These are phyloP conservation scores for Crithidia thermophila DNA, from an alignment of 208 protist genomes.

Conservation along the genomic window DNA sequence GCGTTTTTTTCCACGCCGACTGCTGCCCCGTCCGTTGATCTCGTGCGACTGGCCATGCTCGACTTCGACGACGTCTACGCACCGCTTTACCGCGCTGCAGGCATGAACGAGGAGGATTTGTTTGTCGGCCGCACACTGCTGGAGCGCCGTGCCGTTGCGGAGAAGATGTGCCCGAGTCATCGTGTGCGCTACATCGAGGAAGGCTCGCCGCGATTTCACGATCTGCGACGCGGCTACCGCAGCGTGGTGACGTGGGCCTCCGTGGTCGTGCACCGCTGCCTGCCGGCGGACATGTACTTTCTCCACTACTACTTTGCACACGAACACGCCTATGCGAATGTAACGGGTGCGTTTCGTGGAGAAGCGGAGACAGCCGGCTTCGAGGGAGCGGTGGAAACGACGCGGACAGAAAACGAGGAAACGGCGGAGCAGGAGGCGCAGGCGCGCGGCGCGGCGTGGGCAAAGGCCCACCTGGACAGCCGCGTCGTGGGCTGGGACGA, in stretches of 20 bases:
- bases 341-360: too few species aligned
- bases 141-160: background rate
- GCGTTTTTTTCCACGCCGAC: too few species aligned
- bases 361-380: background rate
- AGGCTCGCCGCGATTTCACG: conserved; percentile 1
- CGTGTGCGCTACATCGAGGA: conserved; percentile 1
- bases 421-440: background rate
- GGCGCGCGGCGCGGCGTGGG: background rate
- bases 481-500: background rate
- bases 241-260: conserved; percentile 4
- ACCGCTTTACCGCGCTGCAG: background rate
- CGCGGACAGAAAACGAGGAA: background rate
- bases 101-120: conserved; percentile 4
- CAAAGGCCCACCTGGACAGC: background rate
- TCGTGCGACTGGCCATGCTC: background rate
- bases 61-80: too few species aligned
- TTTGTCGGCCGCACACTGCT: background rate
- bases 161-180: background rate
- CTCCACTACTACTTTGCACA: conserved; percentile 11
- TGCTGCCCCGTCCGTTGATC: too few species aligned
- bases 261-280: conserved; percentile 5
- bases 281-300: background rate
- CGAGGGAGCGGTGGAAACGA: background rate
- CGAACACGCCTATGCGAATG: too few species aligned
- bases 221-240: background rate